These are phyloP conservation scores for Coemansia umbellata DNA, from an alignment of 192 early-diverging fungal species.

Conservation along the genomic window DNA sequence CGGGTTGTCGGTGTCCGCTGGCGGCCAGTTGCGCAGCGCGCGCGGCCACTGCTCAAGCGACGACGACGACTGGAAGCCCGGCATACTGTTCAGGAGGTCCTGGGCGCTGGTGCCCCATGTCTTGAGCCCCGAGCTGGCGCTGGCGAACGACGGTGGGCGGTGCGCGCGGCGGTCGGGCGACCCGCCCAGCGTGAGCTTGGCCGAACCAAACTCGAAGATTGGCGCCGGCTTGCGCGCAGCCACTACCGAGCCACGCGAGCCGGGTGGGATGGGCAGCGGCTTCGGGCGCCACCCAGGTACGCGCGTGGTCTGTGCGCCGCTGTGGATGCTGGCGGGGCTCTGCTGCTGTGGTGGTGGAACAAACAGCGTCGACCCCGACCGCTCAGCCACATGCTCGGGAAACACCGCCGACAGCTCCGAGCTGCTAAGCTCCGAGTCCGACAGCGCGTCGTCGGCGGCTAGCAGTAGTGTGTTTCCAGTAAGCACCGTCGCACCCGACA, in stretches of 20 bases:
- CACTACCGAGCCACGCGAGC: not conserved
- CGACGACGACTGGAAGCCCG: slow-evolving; percentile 8
- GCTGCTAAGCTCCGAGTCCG: slow-evolving; percentile 27
- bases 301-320: not conserved
- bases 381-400: slow-evolving; percentile 16
- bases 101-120: slow-evolving; percentile 27
- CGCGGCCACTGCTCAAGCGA: not conserved
- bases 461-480: slow-evolving; percentile 7
- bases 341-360: slow-evolving; percentile 2
- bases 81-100: slow-evolving; percentile 15
- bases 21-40: slow-evolving; percentile 23
- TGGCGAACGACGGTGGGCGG: not conserved
- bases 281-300: slow-evolving; percentile 8
- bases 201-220: slow-evolving; percentile 43
- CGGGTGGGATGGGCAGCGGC: slow-evolving; percentile 29
- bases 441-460: slow-evolving; percentile 6
- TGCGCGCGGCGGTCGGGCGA: not conserved
- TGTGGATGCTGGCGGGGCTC: not conserved
- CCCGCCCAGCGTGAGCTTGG: slow-evolving; percentile 29
- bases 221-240: slow-evolving; percentile 34
- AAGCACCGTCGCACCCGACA: slow-evolving; percentile 11
- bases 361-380: slow-evolving; percentile 30
- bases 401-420: slow-evolving; percentile 24
- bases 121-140: not conserved
- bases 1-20: slow-evolving; percentile 9